Evolutionary conservation across 1,284 basidiomycete genomes (phyloP), one percentile per base, ranked within the genome.

Genomic region (Cutaneotrichosporon sp.): DNA sequence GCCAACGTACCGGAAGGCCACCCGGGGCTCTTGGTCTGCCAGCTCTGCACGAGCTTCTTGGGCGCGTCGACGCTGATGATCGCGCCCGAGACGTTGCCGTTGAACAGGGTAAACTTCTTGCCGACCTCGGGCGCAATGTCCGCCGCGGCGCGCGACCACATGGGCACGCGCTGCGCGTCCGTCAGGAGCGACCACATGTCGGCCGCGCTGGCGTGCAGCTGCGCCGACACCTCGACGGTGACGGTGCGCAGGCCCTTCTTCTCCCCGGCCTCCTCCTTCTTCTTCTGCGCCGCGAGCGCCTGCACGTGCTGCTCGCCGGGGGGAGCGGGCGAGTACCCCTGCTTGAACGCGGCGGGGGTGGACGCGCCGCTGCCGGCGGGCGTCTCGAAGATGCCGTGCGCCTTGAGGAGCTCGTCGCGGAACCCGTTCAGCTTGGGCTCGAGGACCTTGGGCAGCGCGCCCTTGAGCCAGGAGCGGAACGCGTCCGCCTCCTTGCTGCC

Each of bases 171-270:
- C 74, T 86, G 87, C 78, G 91, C 87, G 76, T 97, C 91, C 58
- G 95, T 98, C 67, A 99, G 82, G 63, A 98, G 80, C 36, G 84
- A 83, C 80, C 89, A 99, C 31, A 98, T 81, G 77, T 97, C 94
- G 50, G 87, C 87, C 20, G 91, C 92, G 43, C 88, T 83, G 54
- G 90, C 91, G 82, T 89, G 89, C 75, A 97, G 90, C 60, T 85
- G 85, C 33, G 88, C 87, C 64, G 91, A 87, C 18, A 91, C 88
- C 49, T 84, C 83, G 42, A 97, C 85, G 18, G 83, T 86, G 56
- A 87, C 83, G 11, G 89, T 89, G 80, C 91, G 93, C 10, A 53
- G 20, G 16, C 20, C 20, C 24, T 88, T 76, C 56, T 83, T 79
- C 69, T 81, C 81, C 54, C 80, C 82, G 10, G 58, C 47, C 16